Evolutionary conservation across 1,139 yeast genomes (phyloP).

Genomic region (Pichia sp.): DNA sequence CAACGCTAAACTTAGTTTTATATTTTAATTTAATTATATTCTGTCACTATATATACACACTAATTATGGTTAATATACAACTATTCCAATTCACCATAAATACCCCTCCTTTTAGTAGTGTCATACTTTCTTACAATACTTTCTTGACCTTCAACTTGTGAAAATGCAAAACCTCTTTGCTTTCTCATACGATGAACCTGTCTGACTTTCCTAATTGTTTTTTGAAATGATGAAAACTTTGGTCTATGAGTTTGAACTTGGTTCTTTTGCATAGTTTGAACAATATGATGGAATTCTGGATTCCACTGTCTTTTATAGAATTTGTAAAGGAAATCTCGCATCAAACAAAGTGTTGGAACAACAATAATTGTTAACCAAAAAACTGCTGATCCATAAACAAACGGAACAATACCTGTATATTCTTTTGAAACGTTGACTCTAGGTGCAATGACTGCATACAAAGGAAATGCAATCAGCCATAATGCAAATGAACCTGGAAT

Average conservation of each 20-base stretch:
- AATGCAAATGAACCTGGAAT: constrained; percentile 88
- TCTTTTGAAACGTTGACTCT: constrained; percentile 74
- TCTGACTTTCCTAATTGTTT: constrained; percentile 93
- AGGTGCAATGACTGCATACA: constrained; percentile 84
- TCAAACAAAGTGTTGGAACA: constrained; percentile 66
- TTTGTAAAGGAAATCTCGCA: constrained; percentile 91
- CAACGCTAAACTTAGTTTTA: neutral
- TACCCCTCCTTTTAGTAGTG: constrained; percentile 66
- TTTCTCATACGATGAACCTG: constrained; percentile 97
- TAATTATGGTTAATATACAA: neutral
- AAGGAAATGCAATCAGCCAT: constrained; percentile 85
- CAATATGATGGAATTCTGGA: constrained; percentile 90
- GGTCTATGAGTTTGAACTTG: constrained; percentile 93
- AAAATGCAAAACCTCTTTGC: constrained; percentile 97
- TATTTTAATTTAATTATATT: no score
- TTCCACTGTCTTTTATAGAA: constrained; percentile 84
- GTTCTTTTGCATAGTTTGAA: constrained; percentile 94
- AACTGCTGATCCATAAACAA: constrained; percentile 67
- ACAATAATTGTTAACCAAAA: constrained; percentile 84
- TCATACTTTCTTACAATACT: constrained; percentile 89
- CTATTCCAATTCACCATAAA: constrained; percentile 38
- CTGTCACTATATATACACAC: neutral
- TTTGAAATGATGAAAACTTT: constrained; percentile 92
- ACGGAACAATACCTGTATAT: constrained; percentile 71
- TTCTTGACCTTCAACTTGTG: constrained; percentile 93